These are phyloP conservation scores for Cladorrhinum sp. DNA, from an alignment of 2,329 filamentous ascomycete genomes.

Conservation along the genomic window DNA sequence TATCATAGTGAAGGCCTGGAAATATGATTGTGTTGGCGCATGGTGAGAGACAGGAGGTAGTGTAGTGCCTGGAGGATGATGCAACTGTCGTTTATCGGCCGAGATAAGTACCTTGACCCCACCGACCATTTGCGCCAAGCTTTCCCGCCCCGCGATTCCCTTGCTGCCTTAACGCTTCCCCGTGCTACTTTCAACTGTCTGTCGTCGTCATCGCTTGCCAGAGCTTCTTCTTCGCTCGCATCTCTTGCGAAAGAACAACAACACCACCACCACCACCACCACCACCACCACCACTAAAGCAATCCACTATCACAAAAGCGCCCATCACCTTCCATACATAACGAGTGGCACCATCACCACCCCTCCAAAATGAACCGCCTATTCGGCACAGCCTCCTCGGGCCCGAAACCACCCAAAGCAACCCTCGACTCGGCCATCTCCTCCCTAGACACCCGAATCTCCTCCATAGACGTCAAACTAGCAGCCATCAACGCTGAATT, in stretches of 20 bases:
- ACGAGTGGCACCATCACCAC: too few relatives aligned
- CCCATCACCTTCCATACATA: not conserved
- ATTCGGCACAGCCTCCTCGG: slow-evolving; percentile 78
- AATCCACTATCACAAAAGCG: not conserved
- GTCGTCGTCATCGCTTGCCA: not conserved
- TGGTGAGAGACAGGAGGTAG: slow-evolving; percentile 7
- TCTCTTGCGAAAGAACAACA: not conserved
- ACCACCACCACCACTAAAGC: not conserved
- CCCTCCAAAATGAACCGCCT: slow-evolving; percentile 76
- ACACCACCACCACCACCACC: not conserved
- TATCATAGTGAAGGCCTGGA: slow-evolving; percentile 43
- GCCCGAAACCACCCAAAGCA: slow-evolving; percentile 83
- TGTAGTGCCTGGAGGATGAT: not conserved
- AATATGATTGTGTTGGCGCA: slow-evolving; percentile 9
- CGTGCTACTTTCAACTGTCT: too few relatives aligned
- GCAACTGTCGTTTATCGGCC: slow-evolving; percentile 19
- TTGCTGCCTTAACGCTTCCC: not conserved
- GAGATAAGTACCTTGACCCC: slow-evolving; percentile 16
- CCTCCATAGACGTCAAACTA: slow-evolving; percentile 90
- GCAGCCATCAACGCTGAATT: slow-evolving; percentile 90
- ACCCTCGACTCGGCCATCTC: slow-evolving; percentile 78
- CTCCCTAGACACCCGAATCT: slow-evolving; percentile 81
- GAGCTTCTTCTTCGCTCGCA: not conserved
- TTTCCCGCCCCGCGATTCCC: not conserved
- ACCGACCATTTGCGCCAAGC: not conserved